These are phyloP conservation scores for Phytophthora pisi DNA, from an alignment of 352 stramenopile genomes.

Conservation along the genomic window DNA sequence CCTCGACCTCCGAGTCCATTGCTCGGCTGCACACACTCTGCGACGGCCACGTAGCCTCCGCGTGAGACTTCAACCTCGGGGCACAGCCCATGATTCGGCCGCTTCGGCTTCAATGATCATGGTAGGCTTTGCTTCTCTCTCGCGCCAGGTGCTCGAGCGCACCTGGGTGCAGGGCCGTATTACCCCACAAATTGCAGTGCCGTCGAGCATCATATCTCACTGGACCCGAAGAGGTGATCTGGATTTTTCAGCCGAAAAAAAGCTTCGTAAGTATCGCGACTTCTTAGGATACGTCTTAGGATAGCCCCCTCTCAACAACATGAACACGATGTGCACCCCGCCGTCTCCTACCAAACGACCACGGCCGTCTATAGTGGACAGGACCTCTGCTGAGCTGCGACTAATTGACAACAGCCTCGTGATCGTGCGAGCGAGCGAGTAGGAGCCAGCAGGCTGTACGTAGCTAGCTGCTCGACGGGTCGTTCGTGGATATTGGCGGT, in stretches of 20 bases:
- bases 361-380: neutral
- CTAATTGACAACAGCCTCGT: neutral
- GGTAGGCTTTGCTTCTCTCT: slow-evolving; percentile 1
- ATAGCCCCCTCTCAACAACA: neutral
- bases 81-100: neutral
- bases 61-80: neutral
- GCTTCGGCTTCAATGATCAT: neutral
- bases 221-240: neutral
- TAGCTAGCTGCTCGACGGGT: neutral
- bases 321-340: neutral
- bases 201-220: neutral
- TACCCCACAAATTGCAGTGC: neutral
- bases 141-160: neutral
- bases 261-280: neutral
- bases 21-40: neutral
- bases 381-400: no score
- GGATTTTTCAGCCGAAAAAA: neutral
- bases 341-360: neutral
- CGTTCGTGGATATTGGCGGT: neutral
- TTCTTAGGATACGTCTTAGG: slow-evolving; percentile 1
- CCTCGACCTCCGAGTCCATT: neutral
- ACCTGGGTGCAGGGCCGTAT: neutral
- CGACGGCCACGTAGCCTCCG: neutral
- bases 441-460: neutral
- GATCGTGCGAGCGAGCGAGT: neutral